Conservation (phyloP, 805 yeast species). For the Cyberlindnera euphorbiae region DNA sequence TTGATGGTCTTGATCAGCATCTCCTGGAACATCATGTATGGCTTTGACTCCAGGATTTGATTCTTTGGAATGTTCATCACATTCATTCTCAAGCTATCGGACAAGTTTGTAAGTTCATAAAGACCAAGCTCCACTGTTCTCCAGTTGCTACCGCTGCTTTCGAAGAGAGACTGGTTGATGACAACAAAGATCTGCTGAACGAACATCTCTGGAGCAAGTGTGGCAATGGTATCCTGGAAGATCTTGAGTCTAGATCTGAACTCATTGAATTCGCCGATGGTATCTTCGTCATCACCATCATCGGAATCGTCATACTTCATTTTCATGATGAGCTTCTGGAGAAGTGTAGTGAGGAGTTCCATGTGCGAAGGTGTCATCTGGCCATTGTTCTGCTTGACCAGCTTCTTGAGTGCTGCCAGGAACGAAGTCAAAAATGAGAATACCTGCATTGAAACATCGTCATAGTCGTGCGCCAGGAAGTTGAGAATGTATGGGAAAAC, state of each 20-base stretch:
- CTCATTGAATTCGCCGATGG: constrained; percentile 74
- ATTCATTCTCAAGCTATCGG: constrained; percentile 77
- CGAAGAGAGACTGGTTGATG: constrained; percentile 45
- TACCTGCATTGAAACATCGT: constrained; percentile 80
- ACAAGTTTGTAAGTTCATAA: constrained; percentile 70
- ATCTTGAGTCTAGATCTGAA: constrained; percentile 67
- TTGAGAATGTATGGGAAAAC: constrained; percentile 69
- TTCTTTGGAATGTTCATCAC: constrained; percentile 65
- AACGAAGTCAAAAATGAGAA: constrained; percentile 77
- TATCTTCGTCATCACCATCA: constrained; percentile 69
- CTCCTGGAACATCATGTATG: constrained; percentile 56
- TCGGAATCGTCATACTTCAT: constrained; percentile 77
- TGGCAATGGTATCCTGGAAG: constrained; percentile 79
- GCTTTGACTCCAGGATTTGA: constrained; percentile 61
- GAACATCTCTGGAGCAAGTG: constrained; percentile 55
- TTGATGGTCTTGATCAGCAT: constrained; percentile 49
- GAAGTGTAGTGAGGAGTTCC: constrained; percentile 56
- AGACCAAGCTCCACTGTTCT: constrained; percentile 81
- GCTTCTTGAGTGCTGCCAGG: constrained; percentile 63
- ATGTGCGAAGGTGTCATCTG: constrained; percentile 33
- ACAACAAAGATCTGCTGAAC: constrained; percentile 56
- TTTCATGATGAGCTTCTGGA: constrained; percentile 68
- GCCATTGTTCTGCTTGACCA: constrained; percentile 35
- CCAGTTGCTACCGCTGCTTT: constrained; percentile 50
- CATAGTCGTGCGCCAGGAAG: constrained; percentile 77